phyloP scores from a whole-genome alignment of 2,329 filamentous ascomycete genomes.

The Stemphylium beticola region DNA sequence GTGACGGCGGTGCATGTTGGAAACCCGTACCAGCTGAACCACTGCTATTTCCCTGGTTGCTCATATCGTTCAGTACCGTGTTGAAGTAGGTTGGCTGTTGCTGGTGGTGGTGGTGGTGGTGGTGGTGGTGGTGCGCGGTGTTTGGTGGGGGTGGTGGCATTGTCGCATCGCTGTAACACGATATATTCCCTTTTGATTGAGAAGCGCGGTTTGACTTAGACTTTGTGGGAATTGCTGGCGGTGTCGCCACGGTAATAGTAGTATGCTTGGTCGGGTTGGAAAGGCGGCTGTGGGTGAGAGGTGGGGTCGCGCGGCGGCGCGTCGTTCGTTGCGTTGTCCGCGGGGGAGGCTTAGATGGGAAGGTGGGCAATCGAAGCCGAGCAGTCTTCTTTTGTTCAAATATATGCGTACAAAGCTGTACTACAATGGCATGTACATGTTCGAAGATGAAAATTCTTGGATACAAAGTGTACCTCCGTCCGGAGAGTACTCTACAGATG shows the following conservation, averaged over 20 bases:
- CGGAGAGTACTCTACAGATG: too few relatives aligned
- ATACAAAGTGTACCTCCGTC: too few relatives aligned
- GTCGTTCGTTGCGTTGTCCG: conserved; percentile 17
- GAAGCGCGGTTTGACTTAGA: too few relatives aligned
- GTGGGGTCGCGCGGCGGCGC: conserved; percentile 5
- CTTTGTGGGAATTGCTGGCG: too few relatives aligned
- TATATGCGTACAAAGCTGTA: neutral
- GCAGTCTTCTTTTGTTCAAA: neutral
- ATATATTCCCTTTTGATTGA: too few relatives aligned
- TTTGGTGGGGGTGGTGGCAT: conserved; percentile 4
- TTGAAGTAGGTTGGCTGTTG: neutral
- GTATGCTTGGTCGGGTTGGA: conserved; percentile 2
- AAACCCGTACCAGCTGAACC: too few relatives aligned
- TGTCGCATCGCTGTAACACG: conserved; percentile 3
- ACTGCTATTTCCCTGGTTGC: neutral
- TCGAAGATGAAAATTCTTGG: too few relatives aligned
- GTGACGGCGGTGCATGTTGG: neutral
- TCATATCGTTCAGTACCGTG: neutral
- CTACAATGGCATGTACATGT: neutral
- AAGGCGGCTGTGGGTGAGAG: neutral
- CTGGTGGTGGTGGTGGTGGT: neutral
- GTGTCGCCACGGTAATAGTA: too few relatives aligned
- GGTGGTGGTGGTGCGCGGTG: neutral
- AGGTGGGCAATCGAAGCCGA: conserved; percentile 19
- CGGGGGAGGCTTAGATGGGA: conserved; percentile 27